Evolutionary conservation across 2,329 filamentous ascomycete species (phyloP).

Genomic region (Leptographium procerum): DNA sequence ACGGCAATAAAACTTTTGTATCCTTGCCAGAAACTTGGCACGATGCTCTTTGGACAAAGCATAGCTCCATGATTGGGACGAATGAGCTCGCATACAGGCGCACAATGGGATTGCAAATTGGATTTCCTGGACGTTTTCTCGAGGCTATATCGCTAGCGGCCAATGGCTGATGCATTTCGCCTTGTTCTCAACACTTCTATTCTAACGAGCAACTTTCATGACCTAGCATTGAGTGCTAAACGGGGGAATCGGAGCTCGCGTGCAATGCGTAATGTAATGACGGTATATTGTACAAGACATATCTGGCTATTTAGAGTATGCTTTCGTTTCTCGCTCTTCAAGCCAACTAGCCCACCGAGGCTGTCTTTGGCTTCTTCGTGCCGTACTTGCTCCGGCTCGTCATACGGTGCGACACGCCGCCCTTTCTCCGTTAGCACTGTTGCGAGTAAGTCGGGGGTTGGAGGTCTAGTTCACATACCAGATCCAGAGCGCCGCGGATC

Average conservation of each 20-base stretch:
- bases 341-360: slow-evolving; percentile 34
- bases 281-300: neutral
- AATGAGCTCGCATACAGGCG: neutral
- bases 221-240: neutral
- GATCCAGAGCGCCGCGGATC: slow-evolving; percentile 80
- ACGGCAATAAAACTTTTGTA: neutral
- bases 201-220: neutral
- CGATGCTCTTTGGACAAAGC: neutral
- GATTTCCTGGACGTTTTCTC: neutral
- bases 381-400: slow-evolving; percentile 92
- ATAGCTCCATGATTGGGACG: neutral
- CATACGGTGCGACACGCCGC: slow-evolving; percentile 76
- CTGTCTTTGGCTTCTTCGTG: slow-evolving; percentile 95
- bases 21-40: neutral
- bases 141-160: neutral
- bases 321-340: neutral
- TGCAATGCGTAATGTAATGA: neutral
- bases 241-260: neutral
- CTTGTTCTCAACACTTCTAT: neutral
- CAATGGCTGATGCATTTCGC: neutral
- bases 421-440: slow-evolving; percentile 36
- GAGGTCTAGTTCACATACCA: slow-evolving; percentile 49
- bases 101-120: neutral
- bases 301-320: neutral
- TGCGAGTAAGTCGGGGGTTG: neutral